These are phyloP conservation scores for Picocystis sp. DNA, from an alignment of 163 green algal species.

Conservation along the genomic window DNA sequence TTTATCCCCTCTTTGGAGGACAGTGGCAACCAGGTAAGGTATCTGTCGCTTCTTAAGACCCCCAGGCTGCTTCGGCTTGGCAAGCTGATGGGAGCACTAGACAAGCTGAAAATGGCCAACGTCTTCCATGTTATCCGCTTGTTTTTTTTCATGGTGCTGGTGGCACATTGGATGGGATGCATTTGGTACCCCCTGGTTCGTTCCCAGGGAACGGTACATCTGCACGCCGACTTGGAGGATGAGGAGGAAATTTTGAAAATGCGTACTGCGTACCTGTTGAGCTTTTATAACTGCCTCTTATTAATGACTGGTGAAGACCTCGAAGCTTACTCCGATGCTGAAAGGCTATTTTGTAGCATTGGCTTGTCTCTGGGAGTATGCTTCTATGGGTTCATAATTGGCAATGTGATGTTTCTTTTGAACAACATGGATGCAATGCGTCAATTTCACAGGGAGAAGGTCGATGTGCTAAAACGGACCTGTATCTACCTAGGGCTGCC, in stretches of 20 bases:
- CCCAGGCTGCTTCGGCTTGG: slow-evolving; percentile 39
- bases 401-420: slow-evolving; percentile 35
- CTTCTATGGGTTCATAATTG: slow-evolving; percentile 44
- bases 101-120: slow-evolving; percentile 36
- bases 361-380: slow-evolving; percentile 32
- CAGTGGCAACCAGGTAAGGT: slow-evolving; percentile 8
- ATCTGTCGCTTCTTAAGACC: slow-evolving; percentile 13
- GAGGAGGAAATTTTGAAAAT: slow-evolving; percentile 3
- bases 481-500: slow-evolving; percentile 33
- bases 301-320: not conserved
- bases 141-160: slow-evolving; percentile 35
- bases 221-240: slow-evolving; percentile 4
- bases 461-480: slow-evolving; percentile 38
- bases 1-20: slow-evolving; percentile 11
- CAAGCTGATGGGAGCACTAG: slow-evolving; percentile 33
- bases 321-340: too few species aligned
- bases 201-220: not conserved
- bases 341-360: not conserved
- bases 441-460: slow-evolving; percentile 32
- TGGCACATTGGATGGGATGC: slow-evolving; percentile 38
- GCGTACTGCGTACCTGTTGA: slow-evolving; percentile 13
- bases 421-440: slow-evolving; percentile 41
- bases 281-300: slow-evolving; percentile 5
- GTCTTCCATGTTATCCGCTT: slow-evolving; percentile 34
- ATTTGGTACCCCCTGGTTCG: slow-evolving; percentile 3